Evolutionary conservation across 2,329 filamentous ascomycete genomes (phyloP).

Genomic region (Diaporthe sp.): DNA sequence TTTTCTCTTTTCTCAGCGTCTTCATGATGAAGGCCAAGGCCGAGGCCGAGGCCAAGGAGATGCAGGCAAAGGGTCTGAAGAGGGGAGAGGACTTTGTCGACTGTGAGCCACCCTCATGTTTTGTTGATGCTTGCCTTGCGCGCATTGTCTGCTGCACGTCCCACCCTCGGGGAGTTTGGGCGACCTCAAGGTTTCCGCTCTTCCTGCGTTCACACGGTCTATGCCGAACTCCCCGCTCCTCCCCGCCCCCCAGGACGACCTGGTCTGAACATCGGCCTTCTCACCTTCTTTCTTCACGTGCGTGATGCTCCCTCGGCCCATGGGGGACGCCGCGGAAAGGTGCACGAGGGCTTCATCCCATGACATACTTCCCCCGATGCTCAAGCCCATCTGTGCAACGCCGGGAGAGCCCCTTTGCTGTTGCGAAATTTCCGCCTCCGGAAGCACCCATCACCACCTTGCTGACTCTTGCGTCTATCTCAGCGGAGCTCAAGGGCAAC

Average conservation of each 20-base stretch:
- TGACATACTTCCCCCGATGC: background rate
- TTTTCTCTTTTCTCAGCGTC: conserved; percentile 39
- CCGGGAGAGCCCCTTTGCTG: background rate
- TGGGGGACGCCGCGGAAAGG: background rate
- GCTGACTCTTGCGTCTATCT: background rate
- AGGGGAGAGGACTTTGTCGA: conserved; percentile 54
- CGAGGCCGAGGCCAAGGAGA: conserved; percentile 54
- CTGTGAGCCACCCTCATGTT: conserved; percentile 47
- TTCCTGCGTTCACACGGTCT: background rate
- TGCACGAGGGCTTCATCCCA: background rate
- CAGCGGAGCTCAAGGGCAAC: conserved; percentile 53
- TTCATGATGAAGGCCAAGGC: conserved; percentile 56
- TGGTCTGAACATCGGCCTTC: background rate
- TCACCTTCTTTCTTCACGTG: background rate
- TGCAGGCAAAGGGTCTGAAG: conserved; percentile 53
- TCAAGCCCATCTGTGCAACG: conserved; percentile 3
- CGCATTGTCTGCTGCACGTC: background rate
- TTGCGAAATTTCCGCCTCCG: background rate
- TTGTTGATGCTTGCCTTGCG: background rate
- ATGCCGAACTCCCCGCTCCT: background rate
- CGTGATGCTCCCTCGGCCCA: background rate
- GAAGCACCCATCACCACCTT: background rate
- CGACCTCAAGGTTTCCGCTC: background rate
- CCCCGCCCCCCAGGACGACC: background rate
- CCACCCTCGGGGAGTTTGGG: background rate